Evolutionary conservation across 2,329 filamentous ascomycete species (phyloP).

Genomic region (Apiospora sp.): DNA sequence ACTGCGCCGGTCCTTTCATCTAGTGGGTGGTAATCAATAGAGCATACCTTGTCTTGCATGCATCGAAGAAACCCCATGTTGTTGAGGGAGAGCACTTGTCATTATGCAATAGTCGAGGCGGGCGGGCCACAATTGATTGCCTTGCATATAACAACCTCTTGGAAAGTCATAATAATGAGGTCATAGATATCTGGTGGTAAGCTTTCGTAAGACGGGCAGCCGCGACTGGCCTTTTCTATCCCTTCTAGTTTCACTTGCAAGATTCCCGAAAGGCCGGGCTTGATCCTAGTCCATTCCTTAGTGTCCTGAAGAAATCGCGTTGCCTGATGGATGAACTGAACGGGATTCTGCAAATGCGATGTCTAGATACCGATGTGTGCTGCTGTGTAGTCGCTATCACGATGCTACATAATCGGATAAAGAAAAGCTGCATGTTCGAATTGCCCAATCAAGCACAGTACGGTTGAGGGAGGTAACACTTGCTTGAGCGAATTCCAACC

Average conservation of each 20-base stretch:
- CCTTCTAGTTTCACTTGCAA: neutral
- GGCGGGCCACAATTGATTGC: neutral
- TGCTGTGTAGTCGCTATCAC: neutral
- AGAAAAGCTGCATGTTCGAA: neutral
- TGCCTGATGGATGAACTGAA: neutral
- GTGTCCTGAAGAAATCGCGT: neutral
- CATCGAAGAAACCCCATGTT: conserved; percentile 7
- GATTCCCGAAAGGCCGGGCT: conserved; percentile 8
- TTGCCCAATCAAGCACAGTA: neutral
- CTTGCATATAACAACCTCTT: neutral
- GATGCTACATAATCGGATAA: neutral
- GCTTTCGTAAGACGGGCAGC: neutral
- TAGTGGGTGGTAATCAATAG: neutral
- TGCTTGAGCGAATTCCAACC: conserved; percentile 7
- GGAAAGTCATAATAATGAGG: conserved; percentile 24
- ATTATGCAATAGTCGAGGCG: conserved; percentile 6
- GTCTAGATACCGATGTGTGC: neutral
- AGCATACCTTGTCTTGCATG: neutral
- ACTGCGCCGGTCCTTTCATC: neutral
- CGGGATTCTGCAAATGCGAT: conserved; percentile 6
- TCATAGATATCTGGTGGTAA: conserved; percentile 27
- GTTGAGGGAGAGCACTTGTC: neutral
- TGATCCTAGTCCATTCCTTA: conserved; percentile 3
- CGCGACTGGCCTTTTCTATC: conserved; percentile 8
- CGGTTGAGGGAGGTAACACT: neutral